phyloP scores from a whole-genome alignment of 1,139 yeast species.

The Yamadazyma kanchanaburiensis region DNA sequence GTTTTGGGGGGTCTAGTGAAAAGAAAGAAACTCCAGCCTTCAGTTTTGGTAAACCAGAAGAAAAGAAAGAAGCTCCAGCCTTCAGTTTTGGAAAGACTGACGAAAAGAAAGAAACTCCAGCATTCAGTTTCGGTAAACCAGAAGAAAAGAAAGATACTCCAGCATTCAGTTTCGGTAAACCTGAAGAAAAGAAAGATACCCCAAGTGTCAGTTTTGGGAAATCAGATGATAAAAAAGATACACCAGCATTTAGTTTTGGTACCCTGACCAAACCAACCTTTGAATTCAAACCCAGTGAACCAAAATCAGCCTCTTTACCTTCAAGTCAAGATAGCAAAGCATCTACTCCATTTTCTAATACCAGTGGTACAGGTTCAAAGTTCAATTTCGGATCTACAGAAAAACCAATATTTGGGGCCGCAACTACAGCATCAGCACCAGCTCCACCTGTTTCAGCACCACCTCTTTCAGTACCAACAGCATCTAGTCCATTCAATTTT shows the following conservation, averaged over 20 bases:
- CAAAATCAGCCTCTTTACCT: no score
- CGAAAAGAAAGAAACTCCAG: no score
- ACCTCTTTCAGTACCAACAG: conserved; percentile 5
- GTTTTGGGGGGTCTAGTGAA: conserved; percentile 9
- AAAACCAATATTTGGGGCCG: conserved; percentile 1
- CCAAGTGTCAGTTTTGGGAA: conserved; percentile 13
- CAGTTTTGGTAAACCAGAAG: conserved; percentile 9
- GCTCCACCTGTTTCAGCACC: conserved; percentile 3
- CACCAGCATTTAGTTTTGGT: conserved; percentile 12
- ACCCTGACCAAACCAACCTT: background rate
- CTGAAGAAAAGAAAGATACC: background rate
- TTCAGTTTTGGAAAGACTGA: conserved; percentile 12
- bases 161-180: conserved; percentile 6
- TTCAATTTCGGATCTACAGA: conserved; percentile 8
- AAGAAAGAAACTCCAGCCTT: conserved; percentile 7
- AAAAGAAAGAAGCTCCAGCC: conserved; percentile 4
- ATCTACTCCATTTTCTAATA: background rate
- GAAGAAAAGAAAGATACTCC: conserved; percentile 5
- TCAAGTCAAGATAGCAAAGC: no score
- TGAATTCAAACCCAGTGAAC: no score
- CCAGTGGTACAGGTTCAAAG: conserved; percentile 3
- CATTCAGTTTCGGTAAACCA: conserved; percentile 1
- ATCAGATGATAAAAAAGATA: background rate
- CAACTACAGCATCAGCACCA: conserved; percentile 3
- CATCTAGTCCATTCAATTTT: conserved; percentile 9